Conservation (phyloP, 2,329 filamentous ascomycete species). For the Escovopsis sp. region DNA sequence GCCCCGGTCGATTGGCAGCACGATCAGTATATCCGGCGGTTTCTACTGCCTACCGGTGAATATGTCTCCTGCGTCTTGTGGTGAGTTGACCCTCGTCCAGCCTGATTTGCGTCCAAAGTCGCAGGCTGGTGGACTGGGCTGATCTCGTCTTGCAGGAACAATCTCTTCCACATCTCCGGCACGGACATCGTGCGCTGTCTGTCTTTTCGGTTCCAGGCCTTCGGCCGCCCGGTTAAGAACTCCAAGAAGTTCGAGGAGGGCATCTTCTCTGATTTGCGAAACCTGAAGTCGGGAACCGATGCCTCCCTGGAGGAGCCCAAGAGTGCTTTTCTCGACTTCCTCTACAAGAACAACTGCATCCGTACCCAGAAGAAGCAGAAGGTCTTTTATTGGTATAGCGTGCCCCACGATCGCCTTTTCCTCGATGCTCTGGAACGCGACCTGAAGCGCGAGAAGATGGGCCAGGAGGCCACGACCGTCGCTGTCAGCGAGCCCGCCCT, state of each 20-base stretch:
- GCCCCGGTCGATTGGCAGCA: constrained; percentile 95
- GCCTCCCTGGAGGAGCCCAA: constrained; percentile 97
- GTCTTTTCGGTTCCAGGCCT: constrained; percentile 96
- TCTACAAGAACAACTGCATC: constrained; percentile 99
- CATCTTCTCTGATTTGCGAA: constrained; percentile 96
- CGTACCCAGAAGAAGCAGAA: constrained; percentile 99
- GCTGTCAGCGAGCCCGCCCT: constrained; percentile 93
- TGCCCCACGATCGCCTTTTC: constrained; percentile 93
- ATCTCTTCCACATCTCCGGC: constrained; percentile 97
- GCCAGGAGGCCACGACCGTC: constrained; percentile 91
- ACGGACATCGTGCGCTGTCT: constrained; percentile 98
- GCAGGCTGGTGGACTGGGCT: neutral
- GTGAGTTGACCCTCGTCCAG: constrained; percentile 19
- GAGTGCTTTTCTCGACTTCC: constrained; percentile 93
- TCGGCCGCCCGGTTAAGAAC: constrained; percentile 96
- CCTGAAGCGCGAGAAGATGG: constrained; percentile 98
- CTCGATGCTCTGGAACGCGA: constrained; percentile 94
- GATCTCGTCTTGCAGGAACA: constrained; percentile 40
- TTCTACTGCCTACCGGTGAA: constrained; percentile 91
- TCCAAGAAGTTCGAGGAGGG: constrained; percentile 99
- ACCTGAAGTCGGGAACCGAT: constrained; percentile 95
- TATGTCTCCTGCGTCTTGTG: constrained; percentile 97
- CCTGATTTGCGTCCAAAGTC: neutral
- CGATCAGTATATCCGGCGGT: constrained; percentile 92
- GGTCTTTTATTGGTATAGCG: constrained; percentile 99